Base-by-base conservation (phyloP, 352 stramenopile genomes). In the Phytophthora capsici region DNA sequence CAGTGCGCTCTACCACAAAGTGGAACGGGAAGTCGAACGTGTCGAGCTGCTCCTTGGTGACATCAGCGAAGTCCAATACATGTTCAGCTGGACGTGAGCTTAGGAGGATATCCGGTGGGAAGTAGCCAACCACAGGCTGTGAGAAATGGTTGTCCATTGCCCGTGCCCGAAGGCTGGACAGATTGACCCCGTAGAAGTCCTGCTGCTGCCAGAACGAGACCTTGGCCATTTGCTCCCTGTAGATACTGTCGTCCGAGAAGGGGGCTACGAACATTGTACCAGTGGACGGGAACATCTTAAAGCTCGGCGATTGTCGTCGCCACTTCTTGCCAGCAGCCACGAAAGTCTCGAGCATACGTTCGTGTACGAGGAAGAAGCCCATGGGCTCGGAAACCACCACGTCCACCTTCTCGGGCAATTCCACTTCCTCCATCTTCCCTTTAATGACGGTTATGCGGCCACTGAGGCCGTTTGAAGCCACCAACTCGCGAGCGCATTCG, bases 341-440 rank as follows among this genome's bases (percentile, higher is more conserved):
- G 44, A 99, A 96, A 26, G 91, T 98, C 82, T 99, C 97, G 32
- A 99, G 87, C 98, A 99, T 99, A 55, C 90, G 96, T 75, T 99
- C 98, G 66, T 99, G 90, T 37, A 99, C 87, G 22, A 99, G 91
- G 70, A 99, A 99, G 78, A 99, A 99, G 20, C 98, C 98, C 98
- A 99, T 99, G 82, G 97, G 98, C 81, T 99, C 97, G 3, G 94
- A 99, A 17, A 99, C 93, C 26, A 99, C 98, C 52, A 99, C 96
- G 73, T 99, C 98, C 6, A 99, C 98, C 51, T 86, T 88, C 55
- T 99, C 94, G 0, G 97, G 95, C 23, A 99, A 80, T 63, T 97
- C 67, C 23, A 99, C 88, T 7, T 98, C 94, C 77, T 99, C 98
- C 60, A 99, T 97, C 57, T 98, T 98, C 43, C 96, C 92, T 69